Base-by-base conservation (phyloP, 139 green algal species). In the Chlorella sp. region DNA sequence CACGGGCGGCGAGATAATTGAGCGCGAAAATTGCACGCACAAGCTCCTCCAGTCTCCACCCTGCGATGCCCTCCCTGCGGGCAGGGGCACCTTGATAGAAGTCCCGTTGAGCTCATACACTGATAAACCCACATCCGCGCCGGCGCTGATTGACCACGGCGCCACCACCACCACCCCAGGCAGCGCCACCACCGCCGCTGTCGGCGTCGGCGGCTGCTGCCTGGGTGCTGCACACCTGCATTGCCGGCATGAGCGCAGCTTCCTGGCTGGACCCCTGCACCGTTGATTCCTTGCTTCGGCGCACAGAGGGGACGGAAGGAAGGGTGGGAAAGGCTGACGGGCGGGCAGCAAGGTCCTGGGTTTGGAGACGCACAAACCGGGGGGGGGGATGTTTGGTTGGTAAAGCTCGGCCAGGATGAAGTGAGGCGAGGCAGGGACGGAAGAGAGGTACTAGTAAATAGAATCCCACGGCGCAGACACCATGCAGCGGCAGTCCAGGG, bases 191-290 rank as follows among this genome's bases (percentile, higher is more conserved):
- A 42, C 79, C 68, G 42, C 75, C 34, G 73, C 73, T n/a, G 7
- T n/a, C 16, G 73, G 32, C 73, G 21, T 42, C 75, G 1, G 75
- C 34, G 15, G 34, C 34, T 14, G 75, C 75, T 14, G 79, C 42
- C 48, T 64, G 28, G 39, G 39, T 4, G 68, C 68, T 88, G 84
- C 75, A 81, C 75, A 48, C 75, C n/a, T 81, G 34, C 84, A n/a
- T 88, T 19, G 71, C 68, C 39, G 39, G 64, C 39, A 81, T 88
- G 84, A 81, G 16, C 68, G 39, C 39, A 0, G 68, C 30, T 19
- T 34, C 26, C 21, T 88, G 84, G 84, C 26, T 66, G 39, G 42
- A 85, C 30, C 15, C 79, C 1, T 18, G 36, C 12, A 18, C 37
- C 66, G 34, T 81, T 40, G 21, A 64, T 7, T 39, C 28, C 28